Base-by-base conservation (phyloP, 495 filamentous ascomycete species). In the Alectoria sarmentosa region DNA sequence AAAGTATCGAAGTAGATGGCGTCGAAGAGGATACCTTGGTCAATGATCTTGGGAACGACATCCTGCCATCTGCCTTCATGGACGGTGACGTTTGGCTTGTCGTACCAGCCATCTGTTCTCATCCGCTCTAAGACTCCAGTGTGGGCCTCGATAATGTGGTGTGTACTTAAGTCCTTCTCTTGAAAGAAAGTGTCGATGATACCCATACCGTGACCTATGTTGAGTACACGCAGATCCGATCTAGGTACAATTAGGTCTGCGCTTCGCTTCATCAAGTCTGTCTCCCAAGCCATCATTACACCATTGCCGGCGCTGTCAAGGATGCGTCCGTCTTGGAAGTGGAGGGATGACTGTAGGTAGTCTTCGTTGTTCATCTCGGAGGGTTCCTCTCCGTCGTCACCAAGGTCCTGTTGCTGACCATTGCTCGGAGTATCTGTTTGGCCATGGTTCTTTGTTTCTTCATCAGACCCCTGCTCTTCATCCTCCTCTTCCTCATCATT, bases 1-100 rank as follows among this genome's bases (percentile, higher is more conserved):
- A 97, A 98, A 0, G 94, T 98, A 72, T 98, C 95, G 70, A 96
- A 98, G 78, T 97, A 98, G 62, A 98, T 92, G 41, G 88, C 92
- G 73, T 98, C 91, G 72, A 93, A 95, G 32, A 84, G 76, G 54
- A 86, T 79, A 10, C 87, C 86, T 56, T 85, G 75, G n/a, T 84
- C 81, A 0, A 94, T 75, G 11, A 98, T 79, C 37, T 76, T 74
- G 0, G 88, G 88, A 11, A 96, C 74, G 0, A 96, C 78, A 67
- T 96, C 88, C 75, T 96, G 91, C 92, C 92, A 97, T 65, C 80
- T 81, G 11, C 92, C 92, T 69, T 86, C 81, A 69, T 90, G 86
- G 37, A 91, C 78, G 15, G 74, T 74, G 30, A 90, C 86, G 34
- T 83, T 80, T 19, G 83, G 79, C 70, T 86, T 88, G 49, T 83